Evolutionary conservation across 352 stramenopile species (phyloP).

Genomic region (Hyaloperonospora brassicae): DNA sequence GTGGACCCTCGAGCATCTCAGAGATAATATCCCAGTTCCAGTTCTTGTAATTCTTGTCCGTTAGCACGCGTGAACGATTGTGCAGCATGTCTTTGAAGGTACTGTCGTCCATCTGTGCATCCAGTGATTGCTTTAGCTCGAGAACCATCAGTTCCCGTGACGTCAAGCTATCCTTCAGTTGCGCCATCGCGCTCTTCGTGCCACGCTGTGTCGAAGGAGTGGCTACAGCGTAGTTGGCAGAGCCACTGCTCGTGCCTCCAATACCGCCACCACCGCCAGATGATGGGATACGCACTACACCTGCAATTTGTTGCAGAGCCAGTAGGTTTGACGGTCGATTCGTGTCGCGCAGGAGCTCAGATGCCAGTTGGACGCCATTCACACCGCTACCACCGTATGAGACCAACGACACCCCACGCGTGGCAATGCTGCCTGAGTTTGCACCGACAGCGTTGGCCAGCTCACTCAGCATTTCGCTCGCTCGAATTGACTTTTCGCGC

Average conservation of each 20-base stretch:
- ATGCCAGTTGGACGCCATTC: slow-evolving; percentile 83
- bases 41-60: slow-evolving; percentile 87
- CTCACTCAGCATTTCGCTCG: slow-evolving; percentile 79
- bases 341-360: slow-evolving; percentile 78
- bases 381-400: slow-evolving; percentile 76
- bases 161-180: slow-evolving; percentile 60
- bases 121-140: slow-evolving; percentile 79
- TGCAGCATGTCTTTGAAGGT: slow-evolving; percentile 88
- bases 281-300: slow-evolving; percentile 29
- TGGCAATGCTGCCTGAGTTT: slow-evolving; percentile 63
- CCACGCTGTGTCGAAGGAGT: slow-evolving; percentile 28
- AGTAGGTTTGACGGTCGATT: slow-evolving; percentile 66
- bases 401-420: slow-evolving; percentile 61
- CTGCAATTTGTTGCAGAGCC: slow-evolving; percentile 34
- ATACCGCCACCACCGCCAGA: slow-evolving; percentile 23
- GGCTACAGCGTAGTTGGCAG: slow-evolving; percentile 28
- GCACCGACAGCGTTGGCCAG: slow-evolving; percentile 69
- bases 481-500: slow-evolving; percentile 80
- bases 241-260: slow-evolving; percentile 16
- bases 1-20: slow-evolving; percentile 76
- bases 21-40: slow-evolving; percentile 90
- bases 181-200: slow-evolving; percentile 33
- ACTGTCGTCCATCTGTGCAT: slow-evolving; percentile 82
- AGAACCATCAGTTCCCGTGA: slow-evolving; percentile 83
- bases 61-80: slow-evolving; percentile 75